phyloP scores from a whole-genome alignment of 805 yeast genomes.

The Nakazawaea peltata region DNA sequence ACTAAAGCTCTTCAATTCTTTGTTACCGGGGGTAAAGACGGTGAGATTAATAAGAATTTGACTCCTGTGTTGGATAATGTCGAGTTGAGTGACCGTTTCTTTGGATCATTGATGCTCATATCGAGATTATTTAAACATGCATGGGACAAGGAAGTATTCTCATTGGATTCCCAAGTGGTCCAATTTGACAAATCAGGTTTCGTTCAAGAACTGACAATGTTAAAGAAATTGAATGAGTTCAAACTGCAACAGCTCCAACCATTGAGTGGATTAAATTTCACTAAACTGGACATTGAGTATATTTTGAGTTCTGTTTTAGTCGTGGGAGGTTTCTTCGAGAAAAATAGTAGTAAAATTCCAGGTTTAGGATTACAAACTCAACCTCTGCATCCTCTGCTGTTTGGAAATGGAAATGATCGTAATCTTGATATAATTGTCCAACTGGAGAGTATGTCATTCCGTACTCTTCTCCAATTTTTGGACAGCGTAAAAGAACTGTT shows the following conservation, averaged over 20 bases:
- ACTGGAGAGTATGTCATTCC: constrained; percentile 87
- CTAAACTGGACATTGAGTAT: constrained; percentile 50
- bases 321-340: constrained; percentile 60
- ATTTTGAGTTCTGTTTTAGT: constrained; percentile 65
- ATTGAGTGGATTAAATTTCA: constrained; percentile 36
- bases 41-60: constrained; percentile 28
- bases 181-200: constrained; percentile 27
- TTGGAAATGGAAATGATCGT: too few relatives aligned
- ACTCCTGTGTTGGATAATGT: constrained; percentile 58
- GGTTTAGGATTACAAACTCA: constrained; percentile 53
- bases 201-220: constrained; percentile 23
- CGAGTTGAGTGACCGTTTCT: constrained; percentile 84
- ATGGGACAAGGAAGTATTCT: constrained; percentile 72
- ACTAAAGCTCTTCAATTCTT: constrained; percentile 42
- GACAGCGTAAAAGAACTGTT: constrained; percentile 81
- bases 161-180: constrained; percentile 20
- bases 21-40: constrained; percentile 46
- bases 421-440: constrained; percentile 61
- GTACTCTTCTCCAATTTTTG: constrained; percentile 66
- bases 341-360: constrained; percentile 53
- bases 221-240: constrained; percentile 34
- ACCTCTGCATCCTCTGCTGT: constrained; percentile 37
- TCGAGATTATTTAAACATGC: constrained; percentile 71
- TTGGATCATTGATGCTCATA: constrained; percentile 74
- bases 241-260: constrained; percentile 18